Percentiles rank a stretch among this genome's conserved stretches.
phyloP scores from a whole-genome alignment of 2,329 filamentous ascomycete species.

The Phaeosphaeria sp. region DNA sequence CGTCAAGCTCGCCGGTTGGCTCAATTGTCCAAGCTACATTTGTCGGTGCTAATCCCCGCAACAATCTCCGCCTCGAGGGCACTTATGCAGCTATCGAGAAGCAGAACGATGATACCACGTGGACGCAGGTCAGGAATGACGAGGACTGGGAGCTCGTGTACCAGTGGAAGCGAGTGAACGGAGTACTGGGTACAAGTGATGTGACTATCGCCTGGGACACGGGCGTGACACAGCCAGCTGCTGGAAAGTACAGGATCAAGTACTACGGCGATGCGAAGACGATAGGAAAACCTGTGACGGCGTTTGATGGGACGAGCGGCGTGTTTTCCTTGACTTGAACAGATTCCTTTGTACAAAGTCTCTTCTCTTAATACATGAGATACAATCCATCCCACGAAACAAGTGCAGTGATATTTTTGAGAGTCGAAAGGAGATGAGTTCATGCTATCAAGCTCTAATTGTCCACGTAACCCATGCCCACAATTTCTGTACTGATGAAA shows the following conservation, averaged over 20 bases:
- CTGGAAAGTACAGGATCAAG: constrained; percentile 76
- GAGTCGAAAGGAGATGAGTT: too few species aligned
- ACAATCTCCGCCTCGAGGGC: constrained; percentile 78
- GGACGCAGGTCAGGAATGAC: constrained; percentile 74
- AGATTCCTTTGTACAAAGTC: neutral
- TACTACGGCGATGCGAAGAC: constrained; percentile 87
- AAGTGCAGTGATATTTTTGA: too few species aligned
- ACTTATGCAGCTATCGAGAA: constrained; percentile 81
- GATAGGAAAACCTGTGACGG: constrained; percentile 64
- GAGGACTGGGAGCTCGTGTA: constrained; percentile 84
- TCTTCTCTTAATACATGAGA: neutral
- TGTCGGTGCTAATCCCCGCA: constrained; percentile 87
- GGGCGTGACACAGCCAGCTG: constrained; percentile 49
- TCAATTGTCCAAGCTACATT: constrained; percentile 72
- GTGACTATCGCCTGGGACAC: constrained; percentile 84
- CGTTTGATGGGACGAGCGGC: constrained; percentile 58
- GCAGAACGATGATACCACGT: constrained; percentile 58
- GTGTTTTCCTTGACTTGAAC: constrained; percentile 24
- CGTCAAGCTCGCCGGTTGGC: constrained; percentile 66
- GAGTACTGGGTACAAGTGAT: constrained; percentile 75
- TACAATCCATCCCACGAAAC: too few species aligned
- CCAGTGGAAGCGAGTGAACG: constrained; percentile 76
- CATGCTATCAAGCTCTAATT: too few species aligned
- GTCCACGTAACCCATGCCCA: neutral
- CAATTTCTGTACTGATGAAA: neutral